These are phyloP conservation scores for Dioscorea dumetorum DNA, from an alignment of 106 monocot species.

Conservation along the genomic window DNA sequence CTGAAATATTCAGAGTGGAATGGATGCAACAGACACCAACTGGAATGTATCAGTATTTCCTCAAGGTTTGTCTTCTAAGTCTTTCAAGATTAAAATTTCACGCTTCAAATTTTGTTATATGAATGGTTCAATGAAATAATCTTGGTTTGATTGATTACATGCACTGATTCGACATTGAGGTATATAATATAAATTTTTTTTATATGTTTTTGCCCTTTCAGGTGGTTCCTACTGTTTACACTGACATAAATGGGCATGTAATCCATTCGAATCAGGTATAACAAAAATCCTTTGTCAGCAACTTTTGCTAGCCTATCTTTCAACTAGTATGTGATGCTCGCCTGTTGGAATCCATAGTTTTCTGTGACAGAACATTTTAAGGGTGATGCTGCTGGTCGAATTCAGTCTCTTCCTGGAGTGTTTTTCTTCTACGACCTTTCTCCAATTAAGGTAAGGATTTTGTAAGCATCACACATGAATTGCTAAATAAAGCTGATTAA, in stretches of 20 bases:
- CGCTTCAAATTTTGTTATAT: not conserved
- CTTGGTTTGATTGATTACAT: too few relatives aligned
- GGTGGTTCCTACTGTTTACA: slow-evolving; percentile 97
- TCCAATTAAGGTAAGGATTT: slow-evolving; percentile 73
- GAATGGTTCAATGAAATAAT: too few relatives aligned
- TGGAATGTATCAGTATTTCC: slow-evolving; percentile 94
- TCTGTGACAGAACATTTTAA: slow-evolving; percentile 95
- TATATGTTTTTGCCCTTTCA: slow-evolving; percentile 25
- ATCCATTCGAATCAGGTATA: slow-evolving; percentile 88
- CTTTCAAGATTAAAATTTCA: not conserved
- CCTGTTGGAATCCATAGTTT: slow-evolving; percentile 36
- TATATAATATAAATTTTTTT: too few relatives aligned
- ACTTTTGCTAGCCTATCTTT: slow-evolving; percentile 2
- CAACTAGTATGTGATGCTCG: slow-evolving; percentile 2
- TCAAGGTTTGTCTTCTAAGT: slow-evolving; percentile 42
- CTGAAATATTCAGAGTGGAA: slow-evolving; percentile 39
- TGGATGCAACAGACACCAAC: slow-evolving; percentile 74
- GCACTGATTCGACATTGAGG: too few relatives aligned
- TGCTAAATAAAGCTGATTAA: too few relatives aligned
- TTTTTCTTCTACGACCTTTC: slow-evolving; percentile 98
- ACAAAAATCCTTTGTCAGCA: not conserved
- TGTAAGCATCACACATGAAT: not conserved
- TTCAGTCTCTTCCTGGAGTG: slow-evolving; percentile 77
- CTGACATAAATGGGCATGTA: slow-evolving; percentile 58
- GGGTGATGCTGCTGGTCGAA: slow-evolving; percentile 49